Base-by-base conservation (phyloP, 306 rosid genomes). In the Sechiopsis laciniata region DNA sequence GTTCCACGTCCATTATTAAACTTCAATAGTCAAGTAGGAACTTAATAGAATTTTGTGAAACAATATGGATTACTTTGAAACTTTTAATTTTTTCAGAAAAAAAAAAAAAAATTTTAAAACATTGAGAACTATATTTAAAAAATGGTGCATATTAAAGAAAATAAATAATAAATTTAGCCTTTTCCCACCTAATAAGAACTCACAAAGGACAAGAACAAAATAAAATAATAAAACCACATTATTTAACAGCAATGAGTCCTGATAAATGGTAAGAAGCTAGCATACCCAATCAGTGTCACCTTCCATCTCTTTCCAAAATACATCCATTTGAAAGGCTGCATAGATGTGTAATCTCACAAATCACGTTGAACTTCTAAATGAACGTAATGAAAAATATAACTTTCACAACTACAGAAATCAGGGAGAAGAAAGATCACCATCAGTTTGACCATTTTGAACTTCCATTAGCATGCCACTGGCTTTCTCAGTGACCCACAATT, bases 241-340 rank as follows among this genome's bases (percentile, higher is more conserved):
- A 55, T 9, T 22, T 24, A 26, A 48, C 73, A 48, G 73, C 54
- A 50, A n/a, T n/a, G 21, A 8, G 55, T 35, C 56, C 73, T 21
- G 51, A 29, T 32, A 73, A 80, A 62, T 74, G 86, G 48, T 42
- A 42, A 42, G 12, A 9, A 42, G 11, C 8, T 42, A 42, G 85
- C 95, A 77, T 89, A 95, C 99, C 99, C 99, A 95, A 75, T 91
- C 97, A 73, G 92, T 88, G 80, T 95, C 96, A 4, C 88, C 93
- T 76, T 89, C 90, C 84, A 84, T 77, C 90, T 87, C 93, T 87
- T 95, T 95, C 99, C 96, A 95, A 84, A 82, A 91, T 79, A 91
- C 74, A 84, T 95, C 96, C 88, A 84, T 87, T 75, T 86, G 99
- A 82, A 82, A 80, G 78, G 92, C 75, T 77, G 85, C 80, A 40